A percentile compares a stretch with the other conserved stretches of the same genome.
phyloP scores from a whole-genome alignment of 768 basidiomycete species.

The Russula dissimulans region DNA sequence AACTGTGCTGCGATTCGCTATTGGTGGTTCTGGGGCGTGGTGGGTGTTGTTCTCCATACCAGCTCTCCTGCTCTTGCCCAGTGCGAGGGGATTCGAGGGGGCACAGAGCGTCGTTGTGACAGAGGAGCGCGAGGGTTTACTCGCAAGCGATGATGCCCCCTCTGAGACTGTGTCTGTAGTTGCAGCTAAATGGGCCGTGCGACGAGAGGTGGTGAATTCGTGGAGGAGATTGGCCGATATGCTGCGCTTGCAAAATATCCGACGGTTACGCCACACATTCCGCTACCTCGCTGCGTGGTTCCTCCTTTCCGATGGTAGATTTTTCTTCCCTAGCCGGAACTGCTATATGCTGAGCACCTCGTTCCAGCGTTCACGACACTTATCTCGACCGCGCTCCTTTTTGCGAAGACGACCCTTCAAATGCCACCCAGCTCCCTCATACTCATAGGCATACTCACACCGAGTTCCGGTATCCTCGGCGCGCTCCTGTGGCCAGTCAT shows the following conservation, averaged over 20 bases:
- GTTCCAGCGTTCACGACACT: conserved; percentile 78
- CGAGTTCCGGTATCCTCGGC: conserved; percentile 69
- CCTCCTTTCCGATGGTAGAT: conserved; percentile 78
- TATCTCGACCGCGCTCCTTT: conserved; percentile 84
- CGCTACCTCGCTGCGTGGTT: conserved; percentile 91
- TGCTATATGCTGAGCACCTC: background rate
- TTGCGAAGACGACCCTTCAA: conserved; percentile 79
- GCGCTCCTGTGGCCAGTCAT: conserved; percentile 74
- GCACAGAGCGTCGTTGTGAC: background rate
- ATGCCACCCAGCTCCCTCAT: conserved; percentile 75
- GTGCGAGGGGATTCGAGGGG: conserved; percentile 22
- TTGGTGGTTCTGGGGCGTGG: conserved; percentile 79
- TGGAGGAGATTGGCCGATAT: conserved; percentile 73
- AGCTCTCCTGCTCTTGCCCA: conserved; percentile 65
- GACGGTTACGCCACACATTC: conserved; percentile 74
- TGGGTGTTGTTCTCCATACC: conserved; percentile 82
- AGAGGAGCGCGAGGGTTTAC: conserved; percentile 15
- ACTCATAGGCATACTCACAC: conserved; percentile 71
- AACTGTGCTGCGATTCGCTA: conserved; percentile 68
- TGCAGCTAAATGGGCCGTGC: conserved; percentile 34
- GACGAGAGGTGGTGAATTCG: conserved; percentile 48
- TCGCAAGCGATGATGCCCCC: background rate
- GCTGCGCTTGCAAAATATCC: conserved; percentile 65
- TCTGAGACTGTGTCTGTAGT: background rate
- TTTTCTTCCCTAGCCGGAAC: background rate